Percentiles rank a stretch among this genome's conserved stretches.
phyloP scores from a whole-genome alignment of 495 filamentous ascomycete genomes.

The Xanthoparmelia taractica region DNA sequence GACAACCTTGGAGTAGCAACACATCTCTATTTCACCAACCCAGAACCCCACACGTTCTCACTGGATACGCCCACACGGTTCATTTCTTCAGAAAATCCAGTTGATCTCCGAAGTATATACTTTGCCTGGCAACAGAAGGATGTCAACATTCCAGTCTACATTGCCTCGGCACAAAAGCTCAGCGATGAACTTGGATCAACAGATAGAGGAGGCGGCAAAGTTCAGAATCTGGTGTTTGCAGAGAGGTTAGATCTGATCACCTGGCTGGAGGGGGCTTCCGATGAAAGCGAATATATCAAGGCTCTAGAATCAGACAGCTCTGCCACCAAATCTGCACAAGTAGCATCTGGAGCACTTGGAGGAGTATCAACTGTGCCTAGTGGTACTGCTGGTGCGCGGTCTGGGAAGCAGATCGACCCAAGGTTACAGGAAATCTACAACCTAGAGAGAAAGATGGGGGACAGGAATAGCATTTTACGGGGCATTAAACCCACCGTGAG shows the following conservation, averaged over 20 bases:
- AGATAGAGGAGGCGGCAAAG: constrained; percentile 42
- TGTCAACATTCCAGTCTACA: constrained; percentile 78
- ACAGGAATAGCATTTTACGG: constrained; percentile 78
- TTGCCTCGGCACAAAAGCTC: constrained; percentile 67
- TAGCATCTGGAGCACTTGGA: constrained; percentile 38
- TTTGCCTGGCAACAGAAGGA: constrained; percentile 93
- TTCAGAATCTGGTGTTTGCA: constrained; percentile 81
- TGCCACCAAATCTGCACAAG: constrained; percentile 34
- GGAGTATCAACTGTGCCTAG: constrained; percentile 36
- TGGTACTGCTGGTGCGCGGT: constrained; percentile 48
- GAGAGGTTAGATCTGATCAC: constrained; percentile 84
- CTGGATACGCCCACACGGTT: constrained; percentile 79
- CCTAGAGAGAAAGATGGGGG: constrained; percentile 81
- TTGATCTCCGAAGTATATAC: constrained; percentile 89
- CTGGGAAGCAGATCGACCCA: constrained; percentile 61
- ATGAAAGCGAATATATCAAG: constrained; percentile 88
- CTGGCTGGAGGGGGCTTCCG: constrained; percentile 81
- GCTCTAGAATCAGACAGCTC: constrained; percentile 57
- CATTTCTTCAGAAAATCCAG: constrained; percentile 58
- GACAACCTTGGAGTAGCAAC: constrained; percentile 66
- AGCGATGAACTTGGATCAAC: constrained; percentile 67
- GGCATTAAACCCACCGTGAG: constrained; percentile 86
- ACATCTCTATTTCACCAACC: constrained; percentile 68
- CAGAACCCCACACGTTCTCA: constrained; percentile 55
- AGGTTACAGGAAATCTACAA: constrained; percentile 81